phyloP scores from a whole-genome alignment of 768 basidiomycete species.

The Boletellus emodensis region DNA sequence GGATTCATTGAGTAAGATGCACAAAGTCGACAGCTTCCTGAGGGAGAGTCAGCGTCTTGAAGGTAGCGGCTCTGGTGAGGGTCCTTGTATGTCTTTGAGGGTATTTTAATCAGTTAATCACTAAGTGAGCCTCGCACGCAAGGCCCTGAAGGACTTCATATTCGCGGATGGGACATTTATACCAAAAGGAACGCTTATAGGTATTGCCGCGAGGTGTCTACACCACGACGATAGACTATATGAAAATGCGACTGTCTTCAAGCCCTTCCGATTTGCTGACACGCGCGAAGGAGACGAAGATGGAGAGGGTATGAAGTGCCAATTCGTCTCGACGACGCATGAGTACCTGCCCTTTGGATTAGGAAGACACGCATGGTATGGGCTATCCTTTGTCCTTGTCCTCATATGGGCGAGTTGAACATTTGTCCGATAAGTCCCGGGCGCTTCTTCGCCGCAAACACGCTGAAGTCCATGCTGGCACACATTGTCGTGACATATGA shows the following conservation, averaged over 20 bases:
- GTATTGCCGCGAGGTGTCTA: conserved; percentile 18
- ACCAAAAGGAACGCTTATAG: conserved; percentile 27
- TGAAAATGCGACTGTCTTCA: conserved; percentile 34
- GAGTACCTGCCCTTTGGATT: not conserved
- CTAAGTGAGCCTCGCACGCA: conserved; percentile 28
- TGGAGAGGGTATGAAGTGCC: not conserved
- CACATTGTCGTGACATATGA: not conserved
- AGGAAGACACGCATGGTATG: not conserved
- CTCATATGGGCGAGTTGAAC: not conserved
- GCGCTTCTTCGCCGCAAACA: not conserved
- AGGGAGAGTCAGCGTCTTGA: conserved; percentile 32
- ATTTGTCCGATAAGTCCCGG: not conserved
- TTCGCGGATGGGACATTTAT: conserved; percentile 36
- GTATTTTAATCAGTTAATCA: not conserved
- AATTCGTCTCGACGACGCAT: not conserved
- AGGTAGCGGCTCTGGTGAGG: conserved; percentile 22
- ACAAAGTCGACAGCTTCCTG: conserved; percentile 37
- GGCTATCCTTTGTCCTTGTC: not conserved
- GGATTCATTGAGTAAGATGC: conserved; percentile 23
- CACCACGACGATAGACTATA: conserved; percentile 24
- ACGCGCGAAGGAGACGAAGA: conserved; percentile 33
- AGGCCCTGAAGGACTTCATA: conserved; percentile 28
- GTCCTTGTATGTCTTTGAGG: not conserved
- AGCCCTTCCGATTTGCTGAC: conserved; percentile 45
- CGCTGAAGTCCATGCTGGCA: not conserved